Percentiles rank a stretch among this genome's conserved stretches.
Conservation (phyloP, 2,329 filamentous ascomycete genomes). For the Talaromyces sp. region DNA sequence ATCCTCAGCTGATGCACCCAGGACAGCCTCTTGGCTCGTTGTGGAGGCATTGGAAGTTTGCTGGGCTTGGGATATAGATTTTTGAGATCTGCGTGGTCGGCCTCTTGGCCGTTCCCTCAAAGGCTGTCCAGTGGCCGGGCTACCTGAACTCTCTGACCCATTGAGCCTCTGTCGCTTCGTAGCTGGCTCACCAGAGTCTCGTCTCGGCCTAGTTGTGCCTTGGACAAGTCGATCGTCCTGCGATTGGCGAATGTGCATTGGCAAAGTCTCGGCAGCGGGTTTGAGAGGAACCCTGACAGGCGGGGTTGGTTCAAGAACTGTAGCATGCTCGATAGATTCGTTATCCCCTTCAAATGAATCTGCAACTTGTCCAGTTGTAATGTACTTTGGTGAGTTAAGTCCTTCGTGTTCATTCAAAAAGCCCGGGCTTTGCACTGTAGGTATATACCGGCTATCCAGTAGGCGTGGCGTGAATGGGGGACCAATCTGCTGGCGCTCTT, state of each 20-base stretch:
- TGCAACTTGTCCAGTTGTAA: conserved; percentile 21
- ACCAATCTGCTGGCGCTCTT: conserved; percentile 20
- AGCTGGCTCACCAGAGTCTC: conserved; percentile 17
- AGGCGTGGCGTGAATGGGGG: conserved; percentile 6
- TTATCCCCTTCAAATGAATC: conserved; percentile 28
- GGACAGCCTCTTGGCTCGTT: not conserved
- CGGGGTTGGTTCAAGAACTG: conserved; percentile 17
- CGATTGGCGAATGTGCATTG: not conserved
- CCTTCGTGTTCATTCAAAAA: conserved; percentile 30
- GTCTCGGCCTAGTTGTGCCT: conserved; percentile 1
- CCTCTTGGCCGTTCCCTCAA: not conserved
- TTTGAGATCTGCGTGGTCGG: not conserved
- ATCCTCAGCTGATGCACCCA: not conserved
- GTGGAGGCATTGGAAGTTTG: not conserved
- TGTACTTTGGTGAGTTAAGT: conserved; percentile 26
- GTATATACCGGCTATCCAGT: conserved; percentile 14
- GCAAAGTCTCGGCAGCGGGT: conserved; percentile 10
- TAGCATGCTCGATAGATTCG: conserved; percentile 21
- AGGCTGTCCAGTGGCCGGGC: not conserved
- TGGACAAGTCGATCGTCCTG: not conserved
- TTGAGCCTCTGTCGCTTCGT: conserved; percentile 28
- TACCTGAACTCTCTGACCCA: conserved; percentile 9
- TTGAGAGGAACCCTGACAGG: conserved; percentile 23
- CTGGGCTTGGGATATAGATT: not conserved
- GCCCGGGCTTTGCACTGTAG: conserved; percentile 29